A percentile compares a stretch with the other conserved stretches of the same genome.
Evolutionary conservation across 495 filamentous ascomycete species (phyloP).

Genomic region (Annulohypoxylon maeteangense): DNA sequence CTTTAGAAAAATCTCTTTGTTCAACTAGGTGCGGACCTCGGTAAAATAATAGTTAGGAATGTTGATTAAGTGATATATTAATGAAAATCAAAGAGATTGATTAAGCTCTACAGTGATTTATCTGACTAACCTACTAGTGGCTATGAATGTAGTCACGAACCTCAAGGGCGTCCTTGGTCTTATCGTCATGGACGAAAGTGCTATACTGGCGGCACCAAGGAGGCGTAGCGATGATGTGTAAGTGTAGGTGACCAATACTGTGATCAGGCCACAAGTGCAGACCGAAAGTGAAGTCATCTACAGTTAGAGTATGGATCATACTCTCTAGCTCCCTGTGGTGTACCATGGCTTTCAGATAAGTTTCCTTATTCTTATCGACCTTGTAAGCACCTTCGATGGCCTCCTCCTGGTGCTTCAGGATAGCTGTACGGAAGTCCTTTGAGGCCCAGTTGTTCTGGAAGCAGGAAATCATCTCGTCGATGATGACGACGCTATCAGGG

Average conservation of each 20-base stretch:
- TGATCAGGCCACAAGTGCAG: constrained; percentile 48
- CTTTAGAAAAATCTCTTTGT: no score
- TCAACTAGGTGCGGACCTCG: no score
- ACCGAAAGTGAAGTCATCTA: constrained; percentile 46
- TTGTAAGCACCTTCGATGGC: neutral
- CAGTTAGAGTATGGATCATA: neutral
- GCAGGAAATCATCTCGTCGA: constrained; percentile 46
- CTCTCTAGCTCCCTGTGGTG: constrained; percentile 10
- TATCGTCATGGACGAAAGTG: constrained; percentile 43
- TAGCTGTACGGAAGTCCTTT: neutral
- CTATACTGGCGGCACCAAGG: constrained; percentile 30
- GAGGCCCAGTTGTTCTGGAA: constrained; percentile 24
- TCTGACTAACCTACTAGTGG: neutral
- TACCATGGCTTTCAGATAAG: neutral
- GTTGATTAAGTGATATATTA: no score
- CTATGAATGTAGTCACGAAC: constrained; percentile 21
- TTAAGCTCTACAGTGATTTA: constrained; percentile 12
- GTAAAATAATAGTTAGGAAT: no score
- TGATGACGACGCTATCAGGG: constrained; percentile 18
- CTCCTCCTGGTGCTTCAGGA: constrained; percentile 10
- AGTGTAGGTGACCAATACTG: constrained; percentile 49
- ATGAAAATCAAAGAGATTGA: neutral
- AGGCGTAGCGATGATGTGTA: constrained; percentile 47
- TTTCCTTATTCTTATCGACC: neutral
- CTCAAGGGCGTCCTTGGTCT: constrained; percentile 45